Conservation (phyloP, 371 early-diverging fungal species). For the Mucor irregularis region DNA sequence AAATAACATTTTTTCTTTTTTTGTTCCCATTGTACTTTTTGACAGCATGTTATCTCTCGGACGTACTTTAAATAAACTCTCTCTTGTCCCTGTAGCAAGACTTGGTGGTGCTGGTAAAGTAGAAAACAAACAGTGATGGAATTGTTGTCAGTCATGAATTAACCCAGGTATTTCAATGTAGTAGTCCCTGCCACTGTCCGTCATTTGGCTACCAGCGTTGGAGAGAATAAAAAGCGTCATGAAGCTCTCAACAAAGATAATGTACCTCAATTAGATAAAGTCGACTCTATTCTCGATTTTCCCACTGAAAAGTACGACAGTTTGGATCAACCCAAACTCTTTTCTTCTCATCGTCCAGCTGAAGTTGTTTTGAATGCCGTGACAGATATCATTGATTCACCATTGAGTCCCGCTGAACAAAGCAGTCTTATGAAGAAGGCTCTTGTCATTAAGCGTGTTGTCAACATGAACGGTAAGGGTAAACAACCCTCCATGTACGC, state of each 20-base stretch:
- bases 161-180: not conserved
- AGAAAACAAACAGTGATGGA: constrained; percentile 5
- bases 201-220: constrained; percentile 32
- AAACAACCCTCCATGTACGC: constrained; percentile 87
- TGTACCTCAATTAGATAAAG: constrained; percentile 40
- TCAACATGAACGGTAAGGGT: constrained; percentile 86
- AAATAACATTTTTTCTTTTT: constrained; percentile 11
- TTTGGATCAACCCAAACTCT: constrained; percentile 41
- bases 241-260: constrained; percentile 24
- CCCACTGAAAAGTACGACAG: constrained; percentile 19
- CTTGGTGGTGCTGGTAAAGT: too few relatives aligned
- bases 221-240: constrained; percentile 29
- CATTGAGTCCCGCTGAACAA: constrained; percentile 33
- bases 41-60: constrained; percentile 33
- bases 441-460: constrained; percentile 75
- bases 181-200: constrained; percentile 18
- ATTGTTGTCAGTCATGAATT: not conserved
- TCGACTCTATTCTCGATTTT: constrained; percentile 49
- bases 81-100: constrained; percentile 16
- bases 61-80: constrained; percentile 30
- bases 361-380: constrained; percentile 43
- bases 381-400: constrained; percentile 44
- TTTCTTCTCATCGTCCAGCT: constrained; percentile 40
- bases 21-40: not conserved
- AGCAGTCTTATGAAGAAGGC: constrained; percentile 69